Evolutionary conservation across 164 flowering plant species (phyloP), one percentile per base, ranked within the genome.

Genomic region (Pachysandra terminalis): DNA sequence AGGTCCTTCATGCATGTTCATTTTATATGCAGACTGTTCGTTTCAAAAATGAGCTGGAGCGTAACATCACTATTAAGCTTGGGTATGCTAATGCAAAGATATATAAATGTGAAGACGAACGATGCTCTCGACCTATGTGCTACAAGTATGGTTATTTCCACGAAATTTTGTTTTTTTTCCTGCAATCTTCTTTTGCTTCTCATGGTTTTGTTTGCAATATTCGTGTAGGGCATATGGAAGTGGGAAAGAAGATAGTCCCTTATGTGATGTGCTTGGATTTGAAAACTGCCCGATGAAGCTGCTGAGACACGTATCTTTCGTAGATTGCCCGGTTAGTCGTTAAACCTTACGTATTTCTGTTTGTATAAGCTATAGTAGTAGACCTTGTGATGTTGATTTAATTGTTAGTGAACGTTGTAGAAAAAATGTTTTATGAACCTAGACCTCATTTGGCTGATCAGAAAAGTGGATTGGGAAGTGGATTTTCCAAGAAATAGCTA

Each of bases 41-140:
- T 69, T 93, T 93, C 70, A 93, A 93, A 66, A 93, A 91, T 80
- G 98, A 93, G 79, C 71, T 93, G 81, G 98, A 93, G 82, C 90
- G 97, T 28, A 93, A 93, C 69, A 93, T 93, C 63, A 93, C 98
- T 17, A 91, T 93, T 64, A 93, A 93, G 80, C 91, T 93, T 66
- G 97, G 98, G 49, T 93, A 93, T 84, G 98, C 98, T 21, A 93
- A 93, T 85, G 96, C 98, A 45, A 93, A 91, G 77, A 89, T 91
- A 76, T 93, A 91, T 76, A 89, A 89, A 74, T 93, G 98, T 74
- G 98, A 93, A 78, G 98, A 93, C 67, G 97, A 91, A 4, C 79
- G 79, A 1, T 93, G 97, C 73, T 90, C 94, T 55, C 85, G 98
- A 37, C 98, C 97, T 19, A 79, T 80, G 88, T 85, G 94, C 77